These are phyloP conservation scores for Jamesozyma rosinii DNA, from an alignment of 805 yeast species.

Conservation along the genomic window DNA sequence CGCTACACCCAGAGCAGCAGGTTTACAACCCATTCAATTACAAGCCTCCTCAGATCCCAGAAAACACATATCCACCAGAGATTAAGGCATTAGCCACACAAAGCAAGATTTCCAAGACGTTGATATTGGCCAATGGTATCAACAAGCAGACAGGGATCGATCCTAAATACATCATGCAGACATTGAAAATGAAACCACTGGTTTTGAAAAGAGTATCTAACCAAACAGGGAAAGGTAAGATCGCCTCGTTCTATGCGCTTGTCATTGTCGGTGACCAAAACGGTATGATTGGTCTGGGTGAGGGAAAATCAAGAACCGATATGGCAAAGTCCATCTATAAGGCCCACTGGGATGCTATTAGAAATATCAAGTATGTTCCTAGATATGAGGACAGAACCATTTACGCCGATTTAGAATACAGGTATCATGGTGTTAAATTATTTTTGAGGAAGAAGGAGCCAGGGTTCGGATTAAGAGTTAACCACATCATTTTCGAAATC, in stretches of 20 bases:
- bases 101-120: constrained; percentile 2
- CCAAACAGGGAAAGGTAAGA: constrained; percentile 89
- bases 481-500: constrained; percentile 80
- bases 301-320: constrained; percentile 79
- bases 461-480: constrained; percentile 88
- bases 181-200: constrained; percentile 55
- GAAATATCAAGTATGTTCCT: constrained; percentile 71
- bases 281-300: constrained; percentile 92
- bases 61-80: constrained; percentile 6
- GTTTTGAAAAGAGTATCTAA: constrained; percentile 75
- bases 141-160: constrained; percentile 59
- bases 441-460: constrained; percentile 80
- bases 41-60: constrained; percentile 18
- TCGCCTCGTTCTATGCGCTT: constrained; percentile 68
- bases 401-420: constrained; percentile 70
- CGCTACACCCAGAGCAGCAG: constrained; percentile 16
- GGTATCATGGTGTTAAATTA: constrained; percentile 79
- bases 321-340: constrained; percentile 65
- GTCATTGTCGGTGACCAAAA: constrained; percentile 88
- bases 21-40: constrained; percentile 1
- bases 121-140: constrained; percentile 41
- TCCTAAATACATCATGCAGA: constrained; percentile 45
- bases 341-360: constrained; percentile 91
- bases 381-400: constrained; percentile 89
- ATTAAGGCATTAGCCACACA: constrained; percentile 9